Evolutionary conservation across 2,329 filamentous ascomycete genomes (phyloP).

Genomic region (Lecanoromycetidae sp.): DNA sequence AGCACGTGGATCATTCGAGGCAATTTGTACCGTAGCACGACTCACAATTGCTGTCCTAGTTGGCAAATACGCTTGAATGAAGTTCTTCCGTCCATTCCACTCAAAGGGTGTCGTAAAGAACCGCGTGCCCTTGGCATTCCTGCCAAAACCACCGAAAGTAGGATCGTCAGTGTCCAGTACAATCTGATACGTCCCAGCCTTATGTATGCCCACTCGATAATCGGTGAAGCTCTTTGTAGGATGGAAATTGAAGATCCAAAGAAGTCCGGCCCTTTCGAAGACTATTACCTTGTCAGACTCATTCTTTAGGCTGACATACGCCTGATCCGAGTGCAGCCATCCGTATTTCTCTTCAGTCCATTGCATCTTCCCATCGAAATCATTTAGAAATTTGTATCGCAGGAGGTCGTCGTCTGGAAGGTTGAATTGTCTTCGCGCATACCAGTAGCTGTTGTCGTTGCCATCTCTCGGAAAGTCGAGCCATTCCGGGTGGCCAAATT

Average conservation of each 20-base stretch:
- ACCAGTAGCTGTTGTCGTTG: constrained; percentile 88
- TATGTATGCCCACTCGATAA: constrained; percentile 81
- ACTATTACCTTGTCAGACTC: constrained; percentile 89
- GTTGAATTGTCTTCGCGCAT: constrained; percentile 86
- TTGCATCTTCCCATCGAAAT: constrained; percentile 91
- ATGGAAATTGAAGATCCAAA: constrained; percentile 97
- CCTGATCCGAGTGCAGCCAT: constrained; percentile 77
- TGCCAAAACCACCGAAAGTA: constrained; percentile 65
- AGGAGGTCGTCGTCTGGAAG: constrained; percentile 74
- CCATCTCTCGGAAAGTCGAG: constrained; percentile 93
- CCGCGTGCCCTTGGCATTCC: constrained; percentile 65
- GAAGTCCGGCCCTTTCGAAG: constrained; percentile 78
- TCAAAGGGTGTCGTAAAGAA: constrained; percentile 86
- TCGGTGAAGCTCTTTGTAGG: constrained; percentile 73
- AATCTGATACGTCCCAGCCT: constrained; percentile 72
- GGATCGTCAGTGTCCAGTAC: constrained; percentile 70
- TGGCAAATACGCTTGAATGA: constrained; percentile 83
- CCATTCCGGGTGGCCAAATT: constrained; percentile 98
- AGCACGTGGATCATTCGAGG: constrained; percentile 10
- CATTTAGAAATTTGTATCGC: constrained; percentile 82
- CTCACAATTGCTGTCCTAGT: constrained; percentile 68
- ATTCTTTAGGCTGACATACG: constrained; percentile 88
- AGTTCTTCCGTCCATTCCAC: constrained; percentile 87
- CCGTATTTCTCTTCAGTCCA: constrained; percentile 74
- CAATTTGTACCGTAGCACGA: constrained; percentile 17